Evolutionary conservation across 2,329 filamentous ascomycete genomes (phyloP).

Genomic region (Phyllosticta capitalensis): DNA sequence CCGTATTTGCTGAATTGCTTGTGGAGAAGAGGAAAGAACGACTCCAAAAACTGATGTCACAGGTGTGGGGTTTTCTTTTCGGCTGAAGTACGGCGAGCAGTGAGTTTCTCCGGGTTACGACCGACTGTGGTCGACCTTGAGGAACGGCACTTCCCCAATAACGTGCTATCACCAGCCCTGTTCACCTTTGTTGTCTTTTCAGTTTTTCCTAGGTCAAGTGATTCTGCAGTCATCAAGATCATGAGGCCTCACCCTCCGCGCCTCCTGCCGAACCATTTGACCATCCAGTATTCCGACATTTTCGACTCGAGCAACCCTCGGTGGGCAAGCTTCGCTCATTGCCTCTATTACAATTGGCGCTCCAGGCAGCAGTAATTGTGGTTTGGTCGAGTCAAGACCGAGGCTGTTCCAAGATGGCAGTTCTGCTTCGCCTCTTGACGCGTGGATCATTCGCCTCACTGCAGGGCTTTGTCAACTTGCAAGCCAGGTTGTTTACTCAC

Average conservation of each 20-base stretch:
- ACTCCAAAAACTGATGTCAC: not conserved
- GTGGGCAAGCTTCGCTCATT: no score
- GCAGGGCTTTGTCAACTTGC: not conserved
- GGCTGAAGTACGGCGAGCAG: not conserved
- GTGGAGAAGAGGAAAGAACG: not conserved
- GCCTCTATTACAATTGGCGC: no score
- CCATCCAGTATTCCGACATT: no score
- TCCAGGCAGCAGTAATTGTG: no score
- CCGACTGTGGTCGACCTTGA: not conserved
- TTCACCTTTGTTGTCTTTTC: not conserved
- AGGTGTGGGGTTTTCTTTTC: not conserved
- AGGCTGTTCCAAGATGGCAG: not conserved
- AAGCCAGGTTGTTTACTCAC: not conserved
- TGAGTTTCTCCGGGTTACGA: not conserved
- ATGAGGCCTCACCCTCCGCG: no score
- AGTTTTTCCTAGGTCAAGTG: no score
- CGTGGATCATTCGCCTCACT: not conserved
- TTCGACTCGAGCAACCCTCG: no score
- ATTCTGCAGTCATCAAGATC: no score
- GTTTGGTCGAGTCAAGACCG: not conserved
- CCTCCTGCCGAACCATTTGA: no score
- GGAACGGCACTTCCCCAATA: not conserved
- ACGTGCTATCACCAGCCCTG: not conserved
- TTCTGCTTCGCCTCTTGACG: not conserved
- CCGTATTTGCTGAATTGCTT: not conserved